phyloP scores from a whole-genome alignment of 352 stramenopile genomes.

The Discostella stelligera region DNA sequence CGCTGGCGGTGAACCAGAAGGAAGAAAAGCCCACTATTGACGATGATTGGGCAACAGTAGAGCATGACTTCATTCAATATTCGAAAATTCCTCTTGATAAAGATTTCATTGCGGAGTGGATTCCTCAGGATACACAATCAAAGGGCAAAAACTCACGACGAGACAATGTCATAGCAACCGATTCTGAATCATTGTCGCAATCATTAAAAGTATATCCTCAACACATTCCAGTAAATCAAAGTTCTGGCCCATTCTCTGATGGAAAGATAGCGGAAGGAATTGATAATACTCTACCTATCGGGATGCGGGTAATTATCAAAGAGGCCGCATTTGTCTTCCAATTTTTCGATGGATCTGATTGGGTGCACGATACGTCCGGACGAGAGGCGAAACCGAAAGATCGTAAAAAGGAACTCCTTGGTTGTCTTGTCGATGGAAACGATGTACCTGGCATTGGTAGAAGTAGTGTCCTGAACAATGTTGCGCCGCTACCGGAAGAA shows the following conservation, averaged over 20 bases:
- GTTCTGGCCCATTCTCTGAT: conserved; percentile 53
- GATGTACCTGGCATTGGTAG: neutral
- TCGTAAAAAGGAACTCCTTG: conserved; percentile 41
- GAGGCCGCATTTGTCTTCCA: conserved; percentile 61
- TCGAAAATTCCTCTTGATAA: conserved; percentile 55
- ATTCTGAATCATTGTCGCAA: neutral
- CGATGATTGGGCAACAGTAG: conserved; percentile 74
- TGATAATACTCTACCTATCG: conserved; percentile 35
- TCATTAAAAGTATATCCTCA: conserved; percentile 59
- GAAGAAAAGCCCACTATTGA: conserved; percentile 27
- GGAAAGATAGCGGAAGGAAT: conserved; percentile 55
- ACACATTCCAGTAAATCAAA: conserved; percentile 63
- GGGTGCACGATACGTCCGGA: conserved; percentile 31
- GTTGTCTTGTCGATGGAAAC: conserved; percentile 35
- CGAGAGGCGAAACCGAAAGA: conserved; percentile 10
- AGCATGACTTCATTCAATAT: conserved; percentile 53
- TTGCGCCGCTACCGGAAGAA: conserved; percentile 59
- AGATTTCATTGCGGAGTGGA: conserved; percentile 70
- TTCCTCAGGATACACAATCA: conserved; percentile 19
- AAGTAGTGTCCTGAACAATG: conserved; percentile 25
- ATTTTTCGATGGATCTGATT: conserved; percentile 80
- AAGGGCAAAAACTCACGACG: neutral
- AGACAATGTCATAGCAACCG: neutral
- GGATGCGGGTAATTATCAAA: conserved; percentile 60
- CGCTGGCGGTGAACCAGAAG: conserved; percentile 1